Conservation (phyloP, 1,139 yeast genomes). For the Blastobotrys proliferans region DNA sequence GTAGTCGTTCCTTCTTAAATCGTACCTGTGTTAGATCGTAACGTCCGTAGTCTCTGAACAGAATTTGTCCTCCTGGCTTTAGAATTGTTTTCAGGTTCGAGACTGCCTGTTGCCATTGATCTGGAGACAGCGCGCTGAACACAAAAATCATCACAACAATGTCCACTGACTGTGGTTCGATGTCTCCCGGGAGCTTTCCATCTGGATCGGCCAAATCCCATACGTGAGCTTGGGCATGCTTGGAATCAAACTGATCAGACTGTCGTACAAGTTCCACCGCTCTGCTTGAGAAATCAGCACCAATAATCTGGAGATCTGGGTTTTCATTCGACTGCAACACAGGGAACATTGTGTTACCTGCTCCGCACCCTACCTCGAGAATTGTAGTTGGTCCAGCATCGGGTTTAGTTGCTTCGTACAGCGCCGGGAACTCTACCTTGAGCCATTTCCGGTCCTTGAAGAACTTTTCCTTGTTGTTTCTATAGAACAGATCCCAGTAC, state of each 20-base stretch:
- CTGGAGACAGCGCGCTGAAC: constrained; percentile 86
- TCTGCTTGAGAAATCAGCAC: constrained; percentile 85
- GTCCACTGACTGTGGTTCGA: constrained; percentile 80
- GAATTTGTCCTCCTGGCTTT: constrained; percentile 88
- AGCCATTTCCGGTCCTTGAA: constrained; percentile 97
- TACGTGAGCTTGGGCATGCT: constrained; percentile 76
- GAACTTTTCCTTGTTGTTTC: constrained; percentile 85
- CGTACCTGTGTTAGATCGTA: constrained; percentile 94
- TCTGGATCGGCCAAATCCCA: constrained; percentile 91
- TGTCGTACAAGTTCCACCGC: constrained; percentile 82
- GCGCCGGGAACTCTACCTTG: constrained; percentile 84
- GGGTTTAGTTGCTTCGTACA: constrained; percentile 70
- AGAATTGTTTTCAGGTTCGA: constrained; percentile 62
- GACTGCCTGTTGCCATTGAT: constrained; percentile 84
- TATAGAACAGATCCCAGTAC: constrained; percentile 93
- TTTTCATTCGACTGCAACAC: constrained; percentile 77
- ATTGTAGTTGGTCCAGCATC: constrained; percentile 69
- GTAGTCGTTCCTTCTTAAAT: constrained; percentile 79
- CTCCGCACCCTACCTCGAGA: constrained; percentile 96
- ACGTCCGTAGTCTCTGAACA: constrained; percentile 92
- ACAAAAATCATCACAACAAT: constrained; percentile 91
- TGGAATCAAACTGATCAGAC: constrained; percentile 57
- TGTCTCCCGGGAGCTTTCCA: constrained; percentile 73
- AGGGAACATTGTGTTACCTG: constrained; percentile 95
- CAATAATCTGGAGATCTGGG: constrained; percentile 66